Evolutionary conservation across 1,284 basidiomycete species (phyloP), one percentile per base, ranked within the genome.

Genomic region (Microbotryomycetes sp.): DNA sequence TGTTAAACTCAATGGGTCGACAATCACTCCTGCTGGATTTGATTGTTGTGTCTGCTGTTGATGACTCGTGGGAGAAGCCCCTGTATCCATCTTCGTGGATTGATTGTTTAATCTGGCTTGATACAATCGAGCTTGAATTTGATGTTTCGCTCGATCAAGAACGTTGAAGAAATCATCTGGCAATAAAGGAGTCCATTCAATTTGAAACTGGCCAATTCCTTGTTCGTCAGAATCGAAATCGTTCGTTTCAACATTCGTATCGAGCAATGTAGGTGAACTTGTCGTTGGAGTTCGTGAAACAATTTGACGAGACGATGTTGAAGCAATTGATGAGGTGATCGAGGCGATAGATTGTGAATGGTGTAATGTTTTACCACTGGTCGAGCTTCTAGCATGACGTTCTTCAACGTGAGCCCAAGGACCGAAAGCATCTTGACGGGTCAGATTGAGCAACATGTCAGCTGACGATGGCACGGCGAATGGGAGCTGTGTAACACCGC

Each of bases 81-180:
- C n/a, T n/a, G n/a, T n/a, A n/a, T n/a, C n/a, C n/a, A n/a, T n/a
- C n/a, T n/a, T n/a, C n/a, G n/a, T n/a, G n/a, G n/a, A n/a, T n/a
- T n/a, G n/a, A n/a, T n/a, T n/a, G n/a, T n/a, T n/a, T 42, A 42
- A 42, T 19, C 36, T 9, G 19, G 36, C 36, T n/a, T n/a, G n/a
- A n/a, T n/a, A n/a, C n/a, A n/a, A n/a, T 42, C 36, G 9, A 9
- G 36, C 50, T 9, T 19, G 50, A 15, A 29, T 29, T 16, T 30
- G 50, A 26, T 19, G n/a, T 29, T 56, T 60, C 12, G 65, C 65
- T 3, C 50, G 46, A 52, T 69, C 67, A 26, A 59, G 56, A 4
- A 69, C 56, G 45, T 62, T 49, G 54, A 66, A 69, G 19, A 69
- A 69, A 28, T 66, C 65, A 54, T 67, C 67, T 1, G 67, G 63